Evolutionary conservation across 2,329 filamentous ascomycete species (phyloP).

Genomic region (Alternaria ethzedia): DNA sequence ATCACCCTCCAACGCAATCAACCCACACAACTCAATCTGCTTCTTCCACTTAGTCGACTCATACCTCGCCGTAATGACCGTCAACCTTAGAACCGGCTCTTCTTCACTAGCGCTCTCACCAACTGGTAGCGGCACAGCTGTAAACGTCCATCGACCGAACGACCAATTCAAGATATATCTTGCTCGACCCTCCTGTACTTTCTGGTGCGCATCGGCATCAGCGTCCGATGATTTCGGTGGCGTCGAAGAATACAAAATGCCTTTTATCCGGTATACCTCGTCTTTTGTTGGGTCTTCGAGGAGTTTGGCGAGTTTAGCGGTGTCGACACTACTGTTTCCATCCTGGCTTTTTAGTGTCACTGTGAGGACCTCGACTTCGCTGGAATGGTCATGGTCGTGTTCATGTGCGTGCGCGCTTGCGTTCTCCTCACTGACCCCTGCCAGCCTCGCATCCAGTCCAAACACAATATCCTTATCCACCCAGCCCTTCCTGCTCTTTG

Average conservation of each 20-base stretch:
- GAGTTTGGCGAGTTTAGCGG: constrained; percentile 63
- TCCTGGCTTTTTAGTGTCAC: constrained; percentile 64
- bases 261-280: constrained; percentile 95
- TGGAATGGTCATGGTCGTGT: constrained; percentile 70
- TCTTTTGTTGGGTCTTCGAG: constrained; percentile 82
- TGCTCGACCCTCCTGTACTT: constrained; percentile 48
- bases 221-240: constrained; percentile 56
- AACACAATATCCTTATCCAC: constrained; percentile 82
- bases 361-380: constrained; percentile 89
- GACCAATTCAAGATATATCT: constrained; percentile 98
- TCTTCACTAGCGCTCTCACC: constrained; percentile 48
- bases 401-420: constrained; percentile 39
- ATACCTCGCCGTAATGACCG: constrained; percentile 74
- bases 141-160: constrained; percentile 94
- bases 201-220: constrained; percentile 35
- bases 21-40: constrained; percentile 66
- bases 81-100: constrained; percentile 70
- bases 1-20: constrained; percentile 36
- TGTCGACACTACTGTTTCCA: constrained; percentile 64
- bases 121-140: constrained; percentile 59
- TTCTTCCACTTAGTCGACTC: constrained; percentile 81
- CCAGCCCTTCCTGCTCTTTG: constrained; percentile 82
- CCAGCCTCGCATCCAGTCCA: constrained; percentile 84
- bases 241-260: constrained; percentile 58
- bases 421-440: constrained; percentile 56